phyloP scores from a whole-genome alignment of 2,329 filamentous ascomycete species.

The Byssochlamys sp. region DNA sequence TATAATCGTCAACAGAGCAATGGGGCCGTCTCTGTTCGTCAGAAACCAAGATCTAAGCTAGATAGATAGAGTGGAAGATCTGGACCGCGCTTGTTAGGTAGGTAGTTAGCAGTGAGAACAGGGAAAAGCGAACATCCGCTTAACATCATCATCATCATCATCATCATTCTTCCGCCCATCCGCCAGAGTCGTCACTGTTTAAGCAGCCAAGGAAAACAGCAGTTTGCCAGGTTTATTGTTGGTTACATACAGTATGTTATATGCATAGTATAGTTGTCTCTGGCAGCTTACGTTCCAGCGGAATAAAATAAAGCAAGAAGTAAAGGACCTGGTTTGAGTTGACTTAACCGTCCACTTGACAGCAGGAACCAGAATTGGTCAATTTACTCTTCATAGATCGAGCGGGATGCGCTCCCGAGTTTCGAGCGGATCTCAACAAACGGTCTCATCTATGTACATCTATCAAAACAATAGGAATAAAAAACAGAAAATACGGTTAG shows the following conservation, averaged over 20 bases:
- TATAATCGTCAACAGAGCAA: background rate
- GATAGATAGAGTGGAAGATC: background rate
- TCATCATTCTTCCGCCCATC: background rate
- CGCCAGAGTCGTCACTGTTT: background rate
- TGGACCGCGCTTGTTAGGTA: no score
- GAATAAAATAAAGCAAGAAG: background rate
- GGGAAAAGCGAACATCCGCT: background rate
- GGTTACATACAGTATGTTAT: background rate
- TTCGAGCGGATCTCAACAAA: background rate
- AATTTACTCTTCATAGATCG: background rate
- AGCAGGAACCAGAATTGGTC: background rate
- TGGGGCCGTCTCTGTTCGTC: background rate
- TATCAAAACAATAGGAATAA: background rate
- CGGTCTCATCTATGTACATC: background rate
- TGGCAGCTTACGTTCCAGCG: background rate
- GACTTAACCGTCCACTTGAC: no score
- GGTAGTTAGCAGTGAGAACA: background rate
- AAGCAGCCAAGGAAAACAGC: background rate
- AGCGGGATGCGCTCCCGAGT: background rate
- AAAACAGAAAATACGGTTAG: no score
- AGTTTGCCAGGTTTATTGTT: background rate
- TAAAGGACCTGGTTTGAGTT: no score
- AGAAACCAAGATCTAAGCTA: background rate
- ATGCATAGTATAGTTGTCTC: background rate
- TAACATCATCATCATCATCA: background rate